Evolutionary conservation across 257 asterid species (phyloP).

Genomic region (Plantago major): DNA sequence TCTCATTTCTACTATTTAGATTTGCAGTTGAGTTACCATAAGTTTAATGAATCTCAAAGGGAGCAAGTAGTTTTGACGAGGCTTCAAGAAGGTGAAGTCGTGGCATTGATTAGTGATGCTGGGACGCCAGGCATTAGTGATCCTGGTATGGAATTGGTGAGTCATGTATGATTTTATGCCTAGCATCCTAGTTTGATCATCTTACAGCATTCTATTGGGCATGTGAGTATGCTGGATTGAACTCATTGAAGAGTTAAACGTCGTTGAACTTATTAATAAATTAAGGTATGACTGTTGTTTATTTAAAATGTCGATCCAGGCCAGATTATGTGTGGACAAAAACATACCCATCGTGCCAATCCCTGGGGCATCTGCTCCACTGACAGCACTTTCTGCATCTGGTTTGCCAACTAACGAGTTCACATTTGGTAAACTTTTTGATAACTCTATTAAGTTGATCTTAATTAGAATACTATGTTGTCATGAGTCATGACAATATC

Average conservation of each 20-base stretch:
- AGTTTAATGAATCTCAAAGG: slow-evolving; percentile 83
- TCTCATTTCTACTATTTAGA: slow-evolving; percentile 39
- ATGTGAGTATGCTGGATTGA: not conserved
- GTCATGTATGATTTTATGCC: slow-evolving; percentile 23
- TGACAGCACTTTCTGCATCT: slow-evolving; percentile 89
- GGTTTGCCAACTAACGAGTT: slow-evolving; percentile 83
- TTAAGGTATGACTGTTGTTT: not conserved
- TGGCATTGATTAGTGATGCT: slow-evolving; percentile 92
- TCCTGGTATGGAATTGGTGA: slow-evolving; percentile 90
- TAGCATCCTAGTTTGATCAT: not conserved
- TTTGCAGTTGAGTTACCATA: slow-evolving; percentile 94
- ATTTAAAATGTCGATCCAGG: slow-evolving; percentile 44
- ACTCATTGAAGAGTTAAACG: not conserved
- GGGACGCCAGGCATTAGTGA: slow-evolving; percentile 96
- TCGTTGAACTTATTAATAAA: not conserved
- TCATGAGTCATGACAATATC: slow-evolving; percentile 18
- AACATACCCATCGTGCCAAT: slow-evolving; percentile 73
- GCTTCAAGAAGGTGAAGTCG: slow-evolving; percentile 68
- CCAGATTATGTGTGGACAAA: slow-evolving; percentile 60
- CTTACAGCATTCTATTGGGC: not conserved
- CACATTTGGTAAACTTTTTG: slow-evolving; percentile 64
- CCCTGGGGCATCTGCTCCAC: slow-evolving; percentile 93
- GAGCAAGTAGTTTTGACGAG: slow-evolving; percentile 68
- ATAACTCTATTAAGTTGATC: slow-evolving; percentile 1
- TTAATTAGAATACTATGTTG: slow-evolving; percentile 1